Percentiles rank a stretch among this genome's conserved stretches.
phyloP scores from a whole-genome alignment of 305 asterid genomes.

The Nicotiana rustica region DNA sequence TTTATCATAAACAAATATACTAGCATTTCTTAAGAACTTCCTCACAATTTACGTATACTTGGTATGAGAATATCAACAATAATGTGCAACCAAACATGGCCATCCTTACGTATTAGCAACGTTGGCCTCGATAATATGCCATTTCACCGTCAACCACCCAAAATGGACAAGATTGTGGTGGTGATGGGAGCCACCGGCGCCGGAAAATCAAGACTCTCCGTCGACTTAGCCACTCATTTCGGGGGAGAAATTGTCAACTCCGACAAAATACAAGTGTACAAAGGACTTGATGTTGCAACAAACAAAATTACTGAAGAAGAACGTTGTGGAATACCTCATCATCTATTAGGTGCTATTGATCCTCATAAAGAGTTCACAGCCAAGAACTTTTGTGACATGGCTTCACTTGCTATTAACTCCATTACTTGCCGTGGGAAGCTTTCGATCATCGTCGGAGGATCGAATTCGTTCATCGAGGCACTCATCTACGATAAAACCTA shows the following conservation, averaged over 20 bases:
- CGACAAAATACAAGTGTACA: constrained; percentile 49
- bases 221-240: constrained; percentile 49
- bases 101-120: background rate
- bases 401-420: constrained; percentile 31
- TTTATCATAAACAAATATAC: no score
- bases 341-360: constrained; percentile 43
- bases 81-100: constrained; percentile 12
- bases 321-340: constrained; percentile 45
- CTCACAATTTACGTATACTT: background rate
- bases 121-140: no score
- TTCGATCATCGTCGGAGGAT: constrained; percentile 53
- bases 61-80: background rate
- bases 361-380: constrained; percentile 43
- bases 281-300: constrained; percentile 46
- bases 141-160: background rate
- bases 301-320: constrained; percentile 45
- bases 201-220: constrained; percentile 49
- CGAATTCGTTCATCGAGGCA: constrained; percentile 45
- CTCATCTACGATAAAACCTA: constrained; percentile 12
- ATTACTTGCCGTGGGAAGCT: constrained; percentile 34
- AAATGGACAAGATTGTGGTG: constrained; percentile 47
- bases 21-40: background rate
- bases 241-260: constrained; percentile 46
- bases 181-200: constrained; percentile 52
- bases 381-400: constrained; percentile 33